A percentile compares a stretch with the other conserved stretches of the same genome.
Evolutionary conservation across 352 stramenopile genomes (phyloP).

Genomic region (Globisporangium carolinianum): DNA sequence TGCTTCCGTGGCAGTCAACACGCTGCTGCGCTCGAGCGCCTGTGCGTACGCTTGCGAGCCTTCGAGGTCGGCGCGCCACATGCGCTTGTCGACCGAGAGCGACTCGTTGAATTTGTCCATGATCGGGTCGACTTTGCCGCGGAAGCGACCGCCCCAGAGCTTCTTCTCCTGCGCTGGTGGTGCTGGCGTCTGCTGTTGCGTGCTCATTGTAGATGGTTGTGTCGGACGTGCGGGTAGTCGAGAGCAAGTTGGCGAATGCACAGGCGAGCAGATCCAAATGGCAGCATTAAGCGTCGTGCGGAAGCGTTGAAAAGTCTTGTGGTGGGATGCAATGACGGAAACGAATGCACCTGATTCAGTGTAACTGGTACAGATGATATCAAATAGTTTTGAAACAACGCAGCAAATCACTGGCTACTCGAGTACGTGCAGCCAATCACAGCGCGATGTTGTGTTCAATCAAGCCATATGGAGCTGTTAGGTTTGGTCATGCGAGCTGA

Average conservation of each 20-base stretch:
- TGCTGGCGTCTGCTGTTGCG: conserved; percentile 8
- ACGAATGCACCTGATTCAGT: neutral
- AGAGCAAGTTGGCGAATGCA: neutral
- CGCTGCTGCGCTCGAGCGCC: conserved; percentile 82
- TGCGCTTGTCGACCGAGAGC: conserved; percentile 95
- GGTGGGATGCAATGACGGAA: neutral
- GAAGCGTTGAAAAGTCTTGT: neutral
- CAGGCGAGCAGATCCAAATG: neutral
- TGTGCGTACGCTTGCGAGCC: conserved; percentile 95
- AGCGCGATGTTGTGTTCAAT: too few relatives aligned
- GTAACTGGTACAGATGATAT: neutral
- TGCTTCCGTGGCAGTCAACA: conserved; percentile 90
- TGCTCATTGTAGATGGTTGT: neutral
- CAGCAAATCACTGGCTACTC: neutral
- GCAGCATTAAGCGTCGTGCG: neutral
- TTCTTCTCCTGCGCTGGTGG: conserved; percentile 53
- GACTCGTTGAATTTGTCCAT: conserved; percentile 99
- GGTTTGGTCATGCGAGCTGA: too few relatives aligned
- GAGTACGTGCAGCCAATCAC: too few relatives aligned
- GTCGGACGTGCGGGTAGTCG: neutral
- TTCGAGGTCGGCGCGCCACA: conserved; percentile 95
- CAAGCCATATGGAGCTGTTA: too few relatives aligned
- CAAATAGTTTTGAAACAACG: neutral
- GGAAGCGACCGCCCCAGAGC: conserved; percentile 91
- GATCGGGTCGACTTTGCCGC: conserved; percentile 92